Evolutionary conservation across 495 filamentous ascomycete species (phyloP), one percentile per base, ranked within the genome.

Genomic region (Paragyromitra xinjiangensis): DNA sequence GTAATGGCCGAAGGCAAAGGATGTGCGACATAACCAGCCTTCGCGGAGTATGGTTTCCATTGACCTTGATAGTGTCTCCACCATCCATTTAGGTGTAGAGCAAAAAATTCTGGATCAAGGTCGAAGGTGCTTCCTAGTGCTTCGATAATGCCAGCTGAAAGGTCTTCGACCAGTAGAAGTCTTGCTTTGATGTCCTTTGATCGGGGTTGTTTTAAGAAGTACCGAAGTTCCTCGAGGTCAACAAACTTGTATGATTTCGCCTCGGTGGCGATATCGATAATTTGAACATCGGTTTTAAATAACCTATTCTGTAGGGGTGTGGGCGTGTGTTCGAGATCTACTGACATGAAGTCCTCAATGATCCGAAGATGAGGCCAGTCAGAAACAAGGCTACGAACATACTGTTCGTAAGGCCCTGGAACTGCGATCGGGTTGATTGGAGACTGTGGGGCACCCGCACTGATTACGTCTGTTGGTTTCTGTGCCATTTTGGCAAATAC

Each of bases 101-200:
- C 68, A 29, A 71, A 63, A 50, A 62, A 63, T 26, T 71, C 68
- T 19, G 55, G 56, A 58, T 63, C 56, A 4, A 71, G 12, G 9
- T 9, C 22, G 12, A 62, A 71, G 44, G 55, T 50, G 26, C 40
- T 42, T n/a, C 68, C 53, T 8, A 69, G 53, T 11, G 39, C 34
- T 69, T 69, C 67, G 14, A 69, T 44, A 22, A 69, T 16, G 12
- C 37, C 55, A 1, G 42, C 39, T n/a, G 55, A 71, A 39, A 63
- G 26, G 48, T 53, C 64, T 22, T 37, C 64, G n/a, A 62, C 24
- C n/a, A 48, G 44, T 48, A 48, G 6, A 16, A 48, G 44, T 48
- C 44, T 48, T 48, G 44, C 44, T 48, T 48, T 48, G 44, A 48
- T 48, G 14, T 48, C 1, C 14, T 48, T 48, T 48, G 14, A n/a